Base-by-base conservation (phyloP, 129 eudicot species). In the Arctium lappa region DNA sequence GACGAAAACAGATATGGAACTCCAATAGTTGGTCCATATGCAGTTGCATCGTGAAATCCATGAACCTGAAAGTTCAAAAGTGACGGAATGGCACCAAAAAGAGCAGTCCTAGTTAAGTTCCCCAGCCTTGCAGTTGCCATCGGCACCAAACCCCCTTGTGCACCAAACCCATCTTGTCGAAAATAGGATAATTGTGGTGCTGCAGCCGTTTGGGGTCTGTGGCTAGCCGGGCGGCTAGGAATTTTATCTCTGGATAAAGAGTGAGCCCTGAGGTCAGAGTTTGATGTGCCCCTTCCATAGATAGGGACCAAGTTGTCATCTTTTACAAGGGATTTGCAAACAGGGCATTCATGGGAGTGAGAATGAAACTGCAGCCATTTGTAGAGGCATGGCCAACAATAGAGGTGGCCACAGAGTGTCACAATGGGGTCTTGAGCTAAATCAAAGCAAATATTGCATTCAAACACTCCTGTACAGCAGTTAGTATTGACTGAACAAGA, bases 311-410 rank as follows among this genome's bases (percentile, higher is more conserved):
- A 80, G 72, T 90, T 88, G n/a, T 88, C 89, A 37, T 85, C 91
- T 34, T 88, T 86, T 80, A 92, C 56, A 37, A 85, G 81, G 73
- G 94, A 86, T 87, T 90, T 92, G 81, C 97, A 92, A 16, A 92
- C 89, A 2, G 97, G 94, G 78, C 97, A 92, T 42, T 85, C 94
- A 2, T 84, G 87, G 7, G 87, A 83, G 80, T 80, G 79, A 32
- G 97, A 92, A 82, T 92, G 91, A 66, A 86, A 82, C 46, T 87
- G 94, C 73, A 92, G 85, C 97, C 97, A 92, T 44, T 84, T 85
- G 86, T 90, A 92, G 6, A 92, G 89, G 74, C 97, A 92, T 32
- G 97, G 91, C 97, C 97, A 92, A 74, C 97, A 92, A 72, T 90
- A 92, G 74, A 92, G 97, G 82, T 92, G 97, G 22, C 97, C 97